A percentile compares a stretch with the other conserved stretches of the same genome.
phyloP scores from a whole-genome alignment of 208 protist genomes.

The Crithidia fasciculata region DNA sequence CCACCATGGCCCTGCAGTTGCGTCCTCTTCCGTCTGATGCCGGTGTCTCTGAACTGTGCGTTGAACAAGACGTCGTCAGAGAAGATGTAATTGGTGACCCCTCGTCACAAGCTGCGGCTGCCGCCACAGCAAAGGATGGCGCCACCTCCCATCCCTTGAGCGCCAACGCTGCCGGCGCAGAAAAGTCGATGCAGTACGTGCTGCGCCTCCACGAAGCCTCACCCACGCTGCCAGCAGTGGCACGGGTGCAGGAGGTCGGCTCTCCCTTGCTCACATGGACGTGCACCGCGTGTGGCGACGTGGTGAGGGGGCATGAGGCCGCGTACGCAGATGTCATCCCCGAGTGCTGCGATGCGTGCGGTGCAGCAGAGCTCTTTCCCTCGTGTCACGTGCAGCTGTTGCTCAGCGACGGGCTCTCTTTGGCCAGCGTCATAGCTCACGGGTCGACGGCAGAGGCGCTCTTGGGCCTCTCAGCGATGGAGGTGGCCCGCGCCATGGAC shows the following conservation, averaged over 20 bases:
- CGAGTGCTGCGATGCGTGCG: constrained; percentile 33
- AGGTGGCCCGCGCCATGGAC: constrained; percentile 17
- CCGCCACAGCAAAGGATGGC: neutral
- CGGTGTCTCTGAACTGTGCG: no score
- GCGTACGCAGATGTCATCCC: constrained; percentile 5
- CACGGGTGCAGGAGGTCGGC: constrained; percentile 21
- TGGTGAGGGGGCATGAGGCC: neutral
- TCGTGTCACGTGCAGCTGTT: constrained; percentile 29
- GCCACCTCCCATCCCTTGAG: no score
- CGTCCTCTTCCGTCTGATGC: neutral
- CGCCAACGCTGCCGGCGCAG: no score
- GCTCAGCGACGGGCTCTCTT: constrained; percentile 53
- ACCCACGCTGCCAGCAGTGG: constrained; percentile 32
- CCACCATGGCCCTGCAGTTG: constrained; percentile 38
- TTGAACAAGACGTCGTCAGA: no score
- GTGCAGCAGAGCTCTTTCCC: constrained; percentile 17
- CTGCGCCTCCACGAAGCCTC: constrained; percentile 24
- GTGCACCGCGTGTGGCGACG: constrained; percentile 15
- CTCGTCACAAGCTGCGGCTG: neutral
- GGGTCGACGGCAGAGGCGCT: constrained; percentile 39
- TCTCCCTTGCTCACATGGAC: constrained; percentile 17
- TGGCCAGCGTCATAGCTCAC: constrained; percentile 29
- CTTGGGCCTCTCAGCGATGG: constrained; percentile 24
- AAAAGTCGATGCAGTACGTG: constrained; percentile 18
- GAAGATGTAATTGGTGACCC: no score